A percentile compares a stretch with the other conserved stretches of the same genome.
phyloP scores from a whole-genome alignment of 306 rosid species.

The Betula pendula region DNA sequence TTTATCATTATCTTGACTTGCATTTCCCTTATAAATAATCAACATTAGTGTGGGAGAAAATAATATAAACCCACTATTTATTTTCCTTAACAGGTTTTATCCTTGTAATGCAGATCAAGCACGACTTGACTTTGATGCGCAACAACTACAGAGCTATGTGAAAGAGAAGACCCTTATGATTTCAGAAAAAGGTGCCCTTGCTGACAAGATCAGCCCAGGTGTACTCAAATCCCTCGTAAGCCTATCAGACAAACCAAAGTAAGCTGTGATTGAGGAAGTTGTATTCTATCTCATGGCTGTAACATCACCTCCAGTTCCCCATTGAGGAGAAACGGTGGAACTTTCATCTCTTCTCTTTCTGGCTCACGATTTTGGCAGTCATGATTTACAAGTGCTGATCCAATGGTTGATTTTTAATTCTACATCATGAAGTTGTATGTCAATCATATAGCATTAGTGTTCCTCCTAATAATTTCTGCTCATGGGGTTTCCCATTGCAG shows the following conservation, averaged over 20 bases:
- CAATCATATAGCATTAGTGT: conserved; percentile 5
- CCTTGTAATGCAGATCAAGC: conserved; percentile 61
- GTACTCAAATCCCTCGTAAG: conserved; percentile 70
- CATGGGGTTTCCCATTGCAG: not conserved
- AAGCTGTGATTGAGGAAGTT: conserved; percentile 26
- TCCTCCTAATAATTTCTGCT: not conserved
- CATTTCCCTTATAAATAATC: too few relatives aligned
- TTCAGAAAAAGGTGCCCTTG: conserved; percentile 77
- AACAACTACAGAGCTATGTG: conserved; percentile 71
- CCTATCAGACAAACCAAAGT: conserved; percentile 64
- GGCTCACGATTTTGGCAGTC: not conserved
- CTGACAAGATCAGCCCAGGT: conserved; percentile 74
- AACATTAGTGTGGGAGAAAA: too few relatives aligned
- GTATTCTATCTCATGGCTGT: conserved; percentile 2
- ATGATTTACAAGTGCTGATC: too few relatives aligned
- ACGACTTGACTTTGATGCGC: conserved; percentile 67
- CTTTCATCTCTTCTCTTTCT: not conserved
- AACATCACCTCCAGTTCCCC: conserved; percentile 16
- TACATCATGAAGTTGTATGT: too few relatives aligned
- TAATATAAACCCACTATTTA: too few relatives aligned
- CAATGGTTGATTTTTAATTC: too few relatives aligned
- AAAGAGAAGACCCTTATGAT: conserved; percentile 74
- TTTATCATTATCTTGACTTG: too few relatives aligned
- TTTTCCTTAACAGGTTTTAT: not conserved
- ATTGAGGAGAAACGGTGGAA: too few relatives aligned